Evolutionary conservation across 169 alveolate genomes (phyloP).

Genomic region (Plasmodium coatneyi): DNA sequence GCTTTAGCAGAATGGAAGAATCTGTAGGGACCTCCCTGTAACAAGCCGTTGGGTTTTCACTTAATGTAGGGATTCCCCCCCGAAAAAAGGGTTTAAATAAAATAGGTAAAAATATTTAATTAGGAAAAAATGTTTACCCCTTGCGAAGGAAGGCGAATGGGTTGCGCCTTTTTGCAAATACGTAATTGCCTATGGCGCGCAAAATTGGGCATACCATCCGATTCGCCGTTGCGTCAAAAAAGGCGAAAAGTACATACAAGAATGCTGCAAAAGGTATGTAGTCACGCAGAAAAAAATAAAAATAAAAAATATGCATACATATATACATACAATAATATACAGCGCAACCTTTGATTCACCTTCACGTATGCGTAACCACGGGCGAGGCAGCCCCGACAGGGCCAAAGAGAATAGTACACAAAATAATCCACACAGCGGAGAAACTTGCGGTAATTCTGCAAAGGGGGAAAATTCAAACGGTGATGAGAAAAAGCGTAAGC

Average conservation of each 20-base stretch:
- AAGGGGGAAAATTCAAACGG: neutral
- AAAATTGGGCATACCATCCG: neutral
- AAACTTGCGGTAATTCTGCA: neutral
- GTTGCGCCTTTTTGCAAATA: neutral
- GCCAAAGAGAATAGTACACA: neutral
- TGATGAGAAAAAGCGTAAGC: neutral
- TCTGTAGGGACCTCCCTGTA: neutral
- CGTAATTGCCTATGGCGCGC: neutral
- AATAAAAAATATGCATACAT: neutral
- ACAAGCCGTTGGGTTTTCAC: neutral
- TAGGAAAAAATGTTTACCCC: neutral
- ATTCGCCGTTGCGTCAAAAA: neutral
- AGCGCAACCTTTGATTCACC: neutral
- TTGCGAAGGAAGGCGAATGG: neutral
- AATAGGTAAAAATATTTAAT: neutral
- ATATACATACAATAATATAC: neutral
- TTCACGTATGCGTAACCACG: neutral
- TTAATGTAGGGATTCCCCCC: neutral
- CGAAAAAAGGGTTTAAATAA: neutral
- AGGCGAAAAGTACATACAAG: neutral
- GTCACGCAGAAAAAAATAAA: neutral
- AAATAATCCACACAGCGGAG: neutral
- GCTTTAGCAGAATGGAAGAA: neutral
- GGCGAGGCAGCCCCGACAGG: neutral
- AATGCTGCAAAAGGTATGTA: neutral